Base-by-base conservation (phyloP, 2,329 filamentous ascomycete species). In the Apiospora rasikravindrae region DNA sequence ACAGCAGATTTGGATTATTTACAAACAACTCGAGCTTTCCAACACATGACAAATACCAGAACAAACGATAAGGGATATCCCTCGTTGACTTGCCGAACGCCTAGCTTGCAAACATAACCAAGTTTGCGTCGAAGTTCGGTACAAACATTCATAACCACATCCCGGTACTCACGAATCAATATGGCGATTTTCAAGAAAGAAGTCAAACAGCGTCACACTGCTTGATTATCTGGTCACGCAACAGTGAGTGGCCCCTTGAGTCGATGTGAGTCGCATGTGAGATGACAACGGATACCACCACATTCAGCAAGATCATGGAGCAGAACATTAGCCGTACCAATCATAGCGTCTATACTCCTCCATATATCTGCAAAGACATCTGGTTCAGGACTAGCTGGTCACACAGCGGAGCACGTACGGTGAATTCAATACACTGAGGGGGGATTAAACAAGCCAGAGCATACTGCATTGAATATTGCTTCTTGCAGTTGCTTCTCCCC, bases 341-440 rank as follows among this genome's bases (percentile, higher is more conserved):
- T 64, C 57, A 64, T 29, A 37, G 29, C 29, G 29, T 7, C 3
- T 19, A 51, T 51, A 26, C 33, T 40, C 57, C 33, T 24, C 33
- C n/a, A 24, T 51, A 11, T 40, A 10, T 64, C 57, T 64, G 57
- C 57, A 64, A 2, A 29, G 14, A 11, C 10, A 29, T n/a, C 57
- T 64, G 33, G 57, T 64, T 64, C 57, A 64, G 57, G 57, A 64
- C 33, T 64, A 64, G 57, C 22, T 40, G 33, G 33, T 40, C 33
- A 40, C 57, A 40, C 33, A 64, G n/a, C 11, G 57, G 33, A 40
- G 33, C 37, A 40, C 22, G 10, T 40, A 64, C 33, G 19, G 57
- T 64, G 57, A 64, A n/a, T 33, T 4, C 53, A 61, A 37, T 19
- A 37, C 7, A 33, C 19, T 19, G 29, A 37, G n/a, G 16, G 53